Base-by-base conservation (phyloP, 2,329 filamentous ascomycete genomes). In the Xylariaceae sp. region DNA sequence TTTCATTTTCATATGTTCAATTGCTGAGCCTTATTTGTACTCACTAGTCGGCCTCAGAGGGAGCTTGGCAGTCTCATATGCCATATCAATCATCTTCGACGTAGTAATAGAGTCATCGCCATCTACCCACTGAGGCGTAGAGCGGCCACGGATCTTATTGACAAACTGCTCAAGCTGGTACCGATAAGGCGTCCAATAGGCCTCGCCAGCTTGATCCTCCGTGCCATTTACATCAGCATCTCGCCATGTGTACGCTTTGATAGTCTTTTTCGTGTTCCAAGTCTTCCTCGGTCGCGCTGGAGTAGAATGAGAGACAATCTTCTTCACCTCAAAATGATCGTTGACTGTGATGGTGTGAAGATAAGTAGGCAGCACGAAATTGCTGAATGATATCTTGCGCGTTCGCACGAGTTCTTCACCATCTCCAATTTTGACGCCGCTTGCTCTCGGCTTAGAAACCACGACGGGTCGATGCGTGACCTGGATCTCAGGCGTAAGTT, bases 151-250 rank as follows among this genome's bases (percentile, higher is more conserved):
- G 28, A 74, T 57, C 41, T 57, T 63, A 53, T 73, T 70, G 2
- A 74, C 69, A 45, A 75, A 75, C 40, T 68, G 63, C 56, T 75
- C 71, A 6, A 75, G 62, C 58, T 71, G 65, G 56, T 71, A 66
- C 6, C 71, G 65, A 51, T 74, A 75, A 3, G 69, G 69, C 6
- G 62, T 62, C 72, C 71, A 74, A 49, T 62, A 66, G 6, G 61
- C 47, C 48, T 66, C 64, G 11, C 65, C 65, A 17, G 61, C 52
- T 50, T 64, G 60, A 10, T 58, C 52, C 19, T 57, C 54, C 2
- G 17, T 44, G 28, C 53, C 55, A 16, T 47, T 49, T n/a, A 64
- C 59, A 13, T 49, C 54, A 19, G 60, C 33, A 28, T 51, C 54
- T 13, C 39, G 47, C 42, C 44, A 66, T 11, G 59, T 55, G 40